phyloP scores from a whole-genome alignment of 139 green algal species.

The Asterochloris erici region DNA sequence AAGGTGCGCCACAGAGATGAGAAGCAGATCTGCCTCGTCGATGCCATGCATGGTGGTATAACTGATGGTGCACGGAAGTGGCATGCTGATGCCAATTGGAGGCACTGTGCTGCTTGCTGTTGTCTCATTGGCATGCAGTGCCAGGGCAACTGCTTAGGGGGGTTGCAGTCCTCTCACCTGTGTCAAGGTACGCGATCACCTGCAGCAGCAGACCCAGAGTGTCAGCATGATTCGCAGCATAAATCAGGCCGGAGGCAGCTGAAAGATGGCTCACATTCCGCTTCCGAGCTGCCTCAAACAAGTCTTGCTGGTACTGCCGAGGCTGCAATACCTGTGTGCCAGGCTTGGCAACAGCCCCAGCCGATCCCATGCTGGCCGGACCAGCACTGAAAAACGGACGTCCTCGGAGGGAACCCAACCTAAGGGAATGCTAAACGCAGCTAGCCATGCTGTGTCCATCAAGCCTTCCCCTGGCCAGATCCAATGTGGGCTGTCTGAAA shows the following conservation, averaged over 20 bases:
- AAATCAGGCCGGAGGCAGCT: neutral
- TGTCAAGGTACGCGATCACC: slow-evolving; percentile 14
- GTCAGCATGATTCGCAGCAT: neutral
- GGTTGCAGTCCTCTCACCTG: neutral
- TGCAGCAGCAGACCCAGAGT: neutral
- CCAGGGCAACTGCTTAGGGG: neutral
- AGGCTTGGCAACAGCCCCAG: too few relatives aligned
- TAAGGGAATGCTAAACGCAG: too few relatives aligned
- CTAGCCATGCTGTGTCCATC: too few relatives aligned
- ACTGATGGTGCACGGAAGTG: neutral
- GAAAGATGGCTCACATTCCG: slow-evolving; percentile 7
- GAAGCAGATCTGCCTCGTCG: neutral
- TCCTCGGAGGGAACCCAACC: too few relatives aligned
- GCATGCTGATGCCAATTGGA: neutral
- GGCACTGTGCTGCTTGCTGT: neutral
- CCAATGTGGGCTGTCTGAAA: too few relatives aligned
- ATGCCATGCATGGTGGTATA: neutral
- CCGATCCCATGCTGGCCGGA: too few relatives aligned
- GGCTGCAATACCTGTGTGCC: neutral
- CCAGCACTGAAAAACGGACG: too few relatives aligned
- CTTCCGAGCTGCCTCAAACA: slow-evolving; percentile 8
- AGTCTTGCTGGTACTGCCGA: slow-evolving; percentile 12
- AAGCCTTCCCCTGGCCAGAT: too few relatives aligned
- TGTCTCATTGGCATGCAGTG: neutral
- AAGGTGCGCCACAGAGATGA: neutral